Conservation (phyloP, 495 filamentous ascomycete genomes). For the Immersiella caudata region DNA sequence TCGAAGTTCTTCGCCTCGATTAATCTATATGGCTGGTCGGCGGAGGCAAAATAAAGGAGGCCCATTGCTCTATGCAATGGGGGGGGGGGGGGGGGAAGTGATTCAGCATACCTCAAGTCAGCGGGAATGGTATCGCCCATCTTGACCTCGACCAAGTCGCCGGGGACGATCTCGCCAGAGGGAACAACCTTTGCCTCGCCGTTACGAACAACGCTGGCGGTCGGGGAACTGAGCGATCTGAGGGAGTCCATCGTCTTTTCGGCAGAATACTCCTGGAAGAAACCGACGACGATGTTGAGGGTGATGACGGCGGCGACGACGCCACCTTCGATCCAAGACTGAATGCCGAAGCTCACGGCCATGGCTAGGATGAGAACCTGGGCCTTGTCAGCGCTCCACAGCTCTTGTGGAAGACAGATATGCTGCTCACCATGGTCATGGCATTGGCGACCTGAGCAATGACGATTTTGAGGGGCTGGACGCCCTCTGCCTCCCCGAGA, state of each 20-base stretch:
- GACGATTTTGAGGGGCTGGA: conserved; percentile 56
- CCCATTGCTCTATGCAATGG: not conserved
- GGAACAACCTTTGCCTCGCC: conserved; percentile 72
- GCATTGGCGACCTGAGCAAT: conserved; percentile 59
- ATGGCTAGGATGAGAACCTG: conserved; percentile 76
- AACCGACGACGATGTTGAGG: conserved; percentile 75
- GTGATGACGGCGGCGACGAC: conserved; percentile 80
- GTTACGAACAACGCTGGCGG: conserved; percentile 73
- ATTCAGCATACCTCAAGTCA: conserved; percentile 49
- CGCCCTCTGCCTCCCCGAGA: conserved; percentile 52
- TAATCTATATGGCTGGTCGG: conserved; percentile 41
- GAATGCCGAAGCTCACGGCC: conserved; percentile 78
- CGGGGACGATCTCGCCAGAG: conserved; percentile 80
- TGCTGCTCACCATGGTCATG: conserved; percentile 49
- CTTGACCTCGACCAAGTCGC: conserved; percentile 73
- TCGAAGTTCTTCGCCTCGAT: conserved; percentile 78
- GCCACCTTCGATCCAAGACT: conserved; percentile 82
- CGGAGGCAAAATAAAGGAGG: not conserved
- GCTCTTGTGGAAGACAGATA: not conserved
- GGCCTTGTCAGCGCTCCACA: conserved; percentile 23
- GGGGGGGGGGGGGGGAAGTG: not conserved
- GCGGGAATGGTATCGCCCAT: conserved; percentile 80
- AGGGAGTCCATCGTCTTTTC: conserved; percentile 87
- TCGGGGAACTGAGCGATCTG: conserved; percentile 74
- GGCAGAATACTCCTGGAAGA: conserved; percentile 84